Conservation (phyloP, 768 basidiomycete species). For the Lactarius deliciosus region DNA sequence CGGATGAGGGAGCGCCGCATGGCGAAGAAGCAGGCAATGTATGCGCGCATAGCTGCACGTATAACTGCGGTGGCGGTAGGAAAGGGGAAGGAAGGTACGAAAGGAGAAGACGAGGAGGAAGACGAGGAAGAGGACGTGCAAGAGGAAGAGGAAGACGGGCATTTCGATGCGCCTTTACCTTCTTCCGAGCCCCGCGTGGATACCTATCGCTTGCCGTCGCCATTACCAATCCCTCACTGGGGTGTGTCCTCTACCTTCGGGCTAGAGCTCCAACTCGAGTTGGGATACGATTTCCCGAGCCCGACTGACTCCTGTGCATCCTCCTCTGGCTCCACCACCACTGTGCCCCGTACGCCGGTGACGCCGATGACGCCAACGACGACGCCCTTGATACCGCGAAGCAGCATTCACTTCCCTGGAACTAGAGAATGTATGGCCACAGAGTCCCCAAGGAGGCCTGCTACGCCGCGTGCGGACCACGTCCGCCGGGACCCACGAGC, state of each 20-base stretch:
- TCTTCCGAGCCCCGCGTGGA: slow-evolving; percentile 2
- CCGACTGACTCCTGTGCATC: slow-evolving; percentile 13
- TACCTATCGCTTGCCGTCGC: neutral
- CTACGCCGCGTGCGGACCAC: neutral
- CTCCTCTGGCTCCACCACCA: slow-evolving; percentile 1
- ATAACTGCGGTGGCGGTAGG: neutral
- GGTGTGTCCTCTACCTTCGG: neutral
- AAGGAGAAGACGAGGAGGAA: slow-evolving; percentile 5
- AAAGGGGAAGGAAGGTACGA: neutral
- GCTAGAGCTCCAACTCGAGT: neutral
- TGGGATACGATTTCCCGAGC: neutral
- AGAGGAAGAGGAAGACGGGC: neutral
- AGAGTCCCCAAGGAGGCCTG: neutral
- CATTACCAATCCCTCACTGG: neutral
- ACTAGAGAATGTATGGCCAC: neutral
- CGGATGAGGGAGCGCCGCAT: slow-evolving; percentile 10
- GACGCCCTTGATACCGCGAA: neutral
- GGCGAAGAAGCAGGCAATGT: slow-evolving; percentile 8
- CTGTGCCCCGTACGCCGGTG: neutral
- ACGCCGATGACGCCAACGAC: slow-evolving; percentile 1
- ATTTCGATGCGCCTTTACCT: slow-evolving; percentile 6
- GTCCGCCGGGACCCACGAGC: slow-evolving; percentile 9
- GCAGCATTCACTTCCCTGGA: neutral
- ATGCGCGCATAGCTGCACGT: neutral
- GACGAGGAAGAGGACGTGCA: neutral